Evolutionary conservation across 169 alveolate genomes (phyloP).

Genomic region (Babesia ovata): DNA sequence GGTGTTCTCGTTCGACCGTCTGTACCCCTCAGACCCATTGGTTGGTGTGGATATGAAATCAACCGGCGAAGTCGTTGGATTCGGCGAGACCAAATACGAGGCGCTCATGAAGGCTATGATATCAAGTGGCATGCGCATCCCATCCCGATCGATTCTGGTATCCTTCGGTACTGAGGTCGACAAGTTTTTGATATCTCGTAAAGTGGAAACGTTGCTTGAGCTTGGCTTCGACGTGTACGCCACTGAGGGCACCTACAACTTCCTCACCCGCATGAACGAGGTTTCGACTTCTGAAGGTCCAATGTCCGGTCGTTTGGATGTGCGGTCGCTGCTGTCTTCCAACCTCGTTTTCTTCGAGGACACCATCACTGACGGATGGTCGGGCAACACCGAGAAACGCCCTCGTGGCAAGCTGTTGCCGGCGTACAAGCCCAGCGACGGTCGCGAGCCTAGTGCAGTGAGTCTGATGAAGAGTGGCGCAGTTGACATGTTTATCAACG

Average conservation of each 20-base stretch:
- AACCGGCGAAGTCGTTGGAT: slow-evolving; percentile 87
- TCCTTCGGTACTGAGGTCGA: slow-evolving; percentile 70
- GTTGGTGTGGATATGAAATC: slow-evolving; percentile 90
- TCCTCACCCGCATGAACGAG: slow-evolving; percentile 26
- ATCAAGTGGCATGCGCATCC: slow-evolving; percentile 82
- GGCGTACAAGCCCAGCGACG: slow-evolving; percentile 65
- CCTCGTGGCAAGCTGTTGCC: slow-evolving; percentile 59
- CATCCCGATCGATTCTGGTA: slow-evolving; percentile 69
- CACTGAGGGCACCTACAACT: slow-evolving; percentile 76
- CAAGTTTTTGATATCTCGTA: slow-evolving; percentile 71
- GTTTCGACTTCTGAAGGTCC: not conserved
- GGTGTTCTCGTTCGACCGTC: slow-evolving; percentile 84
- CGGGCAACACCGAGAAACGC: slow-evolving; percentile 28
- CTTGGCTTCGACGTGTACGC: slow-evolving; percentile 78
- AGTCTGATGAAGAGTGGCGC: slow-evolving; percentile 69
- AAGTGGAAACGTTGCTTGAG: slow-evolving; percentile 63
- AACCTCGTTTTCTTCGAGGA: slow-evolving; percentile 30
- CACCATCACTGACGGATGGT: slow-evolving; percentile 50
- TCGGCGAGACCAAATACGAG: slow-evolving; percentile 84
- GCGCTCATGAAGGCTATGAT: slow-evolving; percentile 86
- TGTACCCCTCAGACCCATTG: slow-evolving; percentile 84
- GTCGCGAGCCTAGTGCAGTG: slow-evolving; percentile 52
- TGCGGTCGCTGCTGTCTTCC: slow-evolving; percentile 13
- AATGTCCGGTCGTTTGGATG: not conserved
- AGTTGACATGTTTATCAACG: slow-evolving; percentile 75